These are phyloP conservation scores for Closterium sp. DNA, from an alignment of 139 green algal species.

Conservation along the genomic window DNA sequence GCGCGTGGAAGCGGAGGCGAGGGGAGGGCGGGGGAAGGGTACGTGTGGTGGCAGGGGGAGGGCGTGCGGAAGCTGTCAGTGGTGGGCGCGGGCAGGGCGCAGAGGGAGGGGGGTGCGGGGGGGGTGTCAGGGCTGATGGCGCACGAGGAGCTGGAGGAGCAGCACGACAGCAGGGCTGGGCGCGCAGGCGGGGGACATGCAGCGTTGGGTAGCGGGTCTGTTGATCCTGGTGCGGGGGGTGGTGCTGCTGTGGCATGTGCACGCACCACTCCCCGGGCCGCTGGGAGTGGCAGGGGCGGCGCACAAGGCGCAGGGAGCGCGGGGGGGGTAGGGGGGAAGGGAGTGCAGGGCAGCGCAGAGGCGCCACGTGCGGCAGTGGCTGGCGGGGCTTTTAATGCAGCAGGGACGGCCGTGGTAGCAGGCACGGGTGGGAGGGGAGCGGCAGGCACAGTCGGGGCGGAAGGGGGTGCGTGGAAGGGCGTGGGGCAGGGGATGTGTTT, in stretches of 20 bases:
- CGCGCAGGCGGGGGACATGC: background rate
- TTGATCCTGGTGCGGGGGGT: background rate
- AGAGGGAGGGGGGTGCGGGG: background rate
- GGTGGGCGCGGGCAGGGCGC: background rate
- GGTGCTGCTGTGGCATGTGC: background rate
- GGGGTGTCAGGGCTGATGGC: background rate
- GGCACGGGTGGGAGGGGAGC: too few relatives aligned
- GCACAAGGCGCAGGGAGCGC: too few relatives aligned
- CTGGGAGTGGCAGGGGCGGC: background rate
- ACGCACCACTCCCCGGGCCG: background rate
- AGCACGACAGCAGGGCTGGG: background rate
- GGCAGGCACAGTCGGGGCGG: too few relatives aligned
- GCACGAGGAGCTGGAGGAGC: background rate
- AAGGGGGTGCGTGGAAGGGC: too few relatives aligned
- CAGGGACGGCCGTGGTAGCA: too few relatives aligned
- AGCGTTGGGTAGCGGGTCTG: background rate
- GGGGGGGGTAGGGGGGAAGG: too few relatives aligned
- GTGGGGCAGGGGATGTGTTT: too few relatives aligned
- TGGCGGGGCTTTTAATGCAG: too few relatives aligned
- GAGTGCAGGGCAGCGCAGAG: too few relatives aligned
- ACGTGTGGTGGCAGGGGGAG: background rate
- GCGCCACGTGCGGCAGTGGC: too few relatives aligned
- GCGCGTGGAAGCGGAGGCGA: background rate
- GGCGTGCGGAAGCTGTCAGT: background rate
- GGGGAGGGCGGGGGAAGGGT: background rate